phyloP scores from a whole-genome alignment of 2,329 filamentous ascomycete species.

The Teratosphaeria gauchensis region DNA sequence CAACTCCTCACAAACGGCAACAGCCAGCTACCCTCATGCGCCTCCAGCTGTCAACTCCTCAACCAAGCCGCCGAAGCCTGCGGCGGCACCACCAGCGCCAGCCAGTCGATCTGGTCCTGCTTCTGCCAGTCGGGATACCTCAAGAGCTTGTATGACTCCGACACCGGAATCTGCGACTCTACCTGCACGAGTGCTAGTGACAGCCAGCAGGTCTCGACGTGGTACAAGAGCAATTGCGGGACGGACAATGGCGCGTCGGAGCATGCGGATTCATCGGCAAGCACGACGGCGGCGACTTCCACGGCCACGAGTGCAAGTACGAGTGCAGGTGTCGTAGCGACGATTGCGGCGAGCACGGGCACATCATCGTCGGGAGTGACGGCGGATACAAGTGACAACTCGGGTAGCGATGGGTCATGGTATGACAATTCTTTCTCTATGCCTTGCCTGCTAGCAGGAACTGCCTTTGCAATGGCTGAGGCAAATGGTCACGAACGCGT shows the following conservation, averaged over 20 bases:
- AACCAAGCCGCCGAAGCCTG: conserved; percentile 61
- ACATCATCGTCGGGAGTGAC: neutral
- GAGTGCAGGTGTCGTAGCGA: neutral
- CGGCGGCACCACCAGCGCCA: conserved; percentile 41
- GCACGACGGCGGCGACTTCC: conserved; percentile 2
- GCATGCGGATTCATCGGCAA: conserved; percentile 14
- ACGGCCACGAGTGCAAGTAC: neutral
- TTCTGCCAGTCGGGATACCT: conserved; percentile 61
- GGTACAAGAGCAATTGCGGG: conserved; percentile 60
- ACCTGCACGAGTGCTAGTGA: conserved; percentile 37
- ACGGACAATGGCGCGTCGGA: conserved; percentile 32
- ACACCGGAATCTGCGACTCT: conserved; percentile 46
- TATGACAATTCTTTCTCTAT: neutral
- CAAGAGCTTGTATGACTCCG: conserved; percentile 46
- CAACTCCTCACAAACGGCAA: conserved; percentile 25
- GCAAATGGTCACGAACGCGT: neutral
- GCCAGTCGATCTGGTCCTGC: conserved; percentile 51
- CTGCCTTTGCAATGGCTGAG: no score
- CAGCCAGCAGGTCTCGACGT: conserved; percentile 51
- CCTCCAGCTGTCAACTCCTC: conserved; percentile 24
- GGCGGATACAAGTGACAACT: neutral
- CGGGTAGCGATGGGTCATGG: neutral
- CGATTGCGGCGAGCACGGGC: conserved; percentile 14
- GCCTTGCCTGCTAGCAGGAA: no score
- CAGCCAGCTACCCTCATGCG: conserved; percentile 28